Base-by-base conservation (phyloP, 2,329 filamentous ascomycete genomes). In the Penicillium sp. region DNA sequence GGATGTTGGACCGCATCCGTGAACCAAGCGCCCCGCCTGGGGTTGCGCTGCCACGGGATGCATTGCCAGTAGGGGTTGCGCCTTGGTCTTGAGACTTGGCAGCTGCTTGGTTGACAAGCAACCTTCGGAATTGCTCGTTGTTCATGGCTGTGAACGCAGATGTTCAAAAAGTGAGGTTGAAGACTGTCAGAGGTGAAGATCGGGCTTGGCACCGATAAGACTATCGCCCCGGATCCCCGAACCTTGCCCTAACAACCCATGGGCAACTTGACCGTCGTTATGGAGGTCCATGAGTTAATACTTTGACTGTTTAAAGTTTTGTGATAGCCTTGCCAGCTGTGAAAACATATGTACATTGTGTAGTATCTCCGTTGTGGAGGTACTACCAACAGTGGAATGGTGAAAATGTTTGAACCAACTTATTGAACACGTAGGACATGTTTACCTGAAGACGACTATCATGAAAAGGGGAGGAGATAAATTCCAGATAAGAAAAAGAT, bases 101-200 rank as follows among this genome's bases (percentile, higher is more conserved):
- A 1, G 57, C 61, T 7, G 74, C 69, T 2, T 77, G 81, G 60
- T 83, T 76, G 73, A 86, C 79, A 21, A 96, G 74, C 6, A 97
- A 82, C 60, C 88, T 88, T 50, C 94, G 88, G 68, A 99, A 99
- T 67, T 97, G 90, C 41, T 92, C 85, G 80, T 97, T 97, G 72
- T 97, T 96, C 94, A 99, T 97, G 55, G 24, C 65, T 38, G 48
- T 9, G 41, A 38, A 31, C 29, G 47, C 21, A 29, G 40, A 45
- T 24, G 36, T 24, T 42, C 39, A 5, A 27, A 34, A 41, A 49
- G 22, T 49, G 51, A 42, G 14, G 50, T 51, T 41, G 31, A 58
- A 63, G 54, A 58, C 38, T 54, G 53, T 60, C 41, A 48, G 51
- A 53, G 7, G 36, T 45, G 50, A 47, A 52, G 36, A 48, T 54